Evolutionary conservation across 2,329 filamentous ascomycete genomes (phyloP), one percentile per base, ranked within the genome.

Genomic region (Xylariaceae sp.): DNA sequence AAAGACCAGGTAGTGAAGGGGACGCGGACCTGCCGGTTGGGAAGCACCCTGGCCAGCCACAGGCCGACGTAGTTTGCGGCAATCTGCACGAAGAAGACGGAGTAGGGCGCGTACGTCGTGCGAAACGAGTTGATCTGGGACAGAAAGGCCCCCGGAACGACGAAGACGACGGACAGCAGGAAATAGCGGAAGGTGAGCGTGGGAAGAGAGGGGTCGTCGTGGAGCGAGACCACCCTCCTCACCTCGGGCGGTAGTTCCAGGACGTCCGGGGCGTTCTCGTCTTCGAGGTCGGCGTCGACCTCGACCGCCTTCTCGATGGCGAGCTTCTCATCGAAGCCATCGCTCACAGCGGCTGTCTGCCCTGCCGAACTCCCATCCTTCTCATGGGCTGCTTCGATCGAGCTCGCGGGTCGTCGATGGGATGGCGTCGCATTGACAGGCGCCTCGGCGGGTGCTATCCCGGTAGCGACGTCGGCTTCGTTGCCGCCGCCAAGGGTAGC

Each of bases 101-200:
- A 75, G 47, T 77, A 79, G 0, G 68, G 67, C 1, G 71, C 69
- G 27, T 64, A 65, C 0, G 74, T 77, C 2, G 74, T 77, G 28
- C 74, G 64, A 45, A 66, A 78, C 31, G 65, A 61, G 39, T 65
- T 67, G 63, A 76, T 68, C 45, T 72, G 67, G 5, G 68, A 72
- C 3, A 78, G 49, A 42, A 77, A 72, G 2, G 73, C 73, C 3
- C 73, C 74, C 0, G 73, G 72, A 1, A 67, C 60, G 28, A 76
- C 65, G 44, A 77, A 76, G 13, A 77, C 39, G 35, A 72, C 50
- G 5, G 67, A 63, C 16, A 77, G 56, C 16, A 77, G 32, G 45
- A 77, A 73, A 45, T 75, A 78, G 17, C 74, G 68, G 42, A 78
- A 77, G 1, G 74, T 78, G 15, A 78, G 57, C 10, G 70, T 75